Evolutionary conservation across 257 asterid species (phyloP).

Genomic region (Ballota nigra): DNA sequence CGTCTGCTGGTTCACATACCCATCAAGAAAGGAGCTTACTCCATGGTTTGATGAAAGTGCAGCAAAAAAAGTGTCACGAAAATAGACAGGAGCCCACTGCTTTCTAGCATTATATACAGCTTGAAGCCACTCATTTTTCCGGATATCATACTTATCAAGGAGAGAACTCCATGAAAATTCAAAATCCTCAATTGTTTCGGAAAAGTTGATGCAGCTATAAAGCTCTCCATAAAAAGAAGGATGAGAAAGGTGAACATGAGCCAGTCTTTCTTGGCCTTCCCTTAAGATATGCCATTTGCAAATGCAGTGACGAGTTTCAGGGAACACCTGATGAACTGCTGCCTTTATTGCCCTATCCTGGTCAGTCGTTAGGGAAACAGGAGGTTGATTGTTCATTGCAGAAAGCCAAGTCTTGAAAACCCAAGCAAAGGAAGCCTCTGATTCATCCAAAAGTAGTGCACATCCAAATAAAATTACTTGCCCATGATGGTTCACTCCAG

Average conservation of each 20-base stretch:
- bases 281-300: constrained; percentile 82
- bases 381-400: constrained; percentile 64
- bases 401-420: constrained; percentile 71
- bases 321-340: constrained; percentile 65
- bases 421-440: constrained; percentile 76
- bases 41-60: constrained; percentile 63
- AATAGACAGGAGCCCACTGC: constrained; percentile 90
- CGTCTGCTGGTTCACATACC: constrained; percentile 74
- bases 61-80: constrained; percentile 72
- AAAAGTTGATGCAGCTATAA: constrained; percentile 68
- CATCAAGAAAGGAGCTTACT: constrained; percentile 66
- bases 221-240: constrained; percentile 70
- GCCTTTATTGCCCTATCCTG: constrained; percentile 81
- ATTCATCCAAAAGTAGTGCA: constrained; percentile 76
- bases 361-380: constrained; percentile 73
- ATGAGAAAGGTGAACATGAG: constrained; percentile 60
- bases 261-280: constrained; percentile 86
- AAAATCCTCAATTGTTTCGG: constrained; percentile 72
- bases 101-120: constrained; percentile 76
- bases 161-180: constrained; percentile 69
- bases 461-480: constrained; percentile 76
- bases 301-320: constrained; percentile 75
- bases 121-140: constrained; percentile 75
- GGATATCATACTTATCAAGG: constrained; percentile 56
- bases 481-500: constrained; percentile 80